These are phyloP conservation scores for Picochlorum sp. DNA, from an alignment of 139 green algal species.

Conservation along the genomic window DNA sequence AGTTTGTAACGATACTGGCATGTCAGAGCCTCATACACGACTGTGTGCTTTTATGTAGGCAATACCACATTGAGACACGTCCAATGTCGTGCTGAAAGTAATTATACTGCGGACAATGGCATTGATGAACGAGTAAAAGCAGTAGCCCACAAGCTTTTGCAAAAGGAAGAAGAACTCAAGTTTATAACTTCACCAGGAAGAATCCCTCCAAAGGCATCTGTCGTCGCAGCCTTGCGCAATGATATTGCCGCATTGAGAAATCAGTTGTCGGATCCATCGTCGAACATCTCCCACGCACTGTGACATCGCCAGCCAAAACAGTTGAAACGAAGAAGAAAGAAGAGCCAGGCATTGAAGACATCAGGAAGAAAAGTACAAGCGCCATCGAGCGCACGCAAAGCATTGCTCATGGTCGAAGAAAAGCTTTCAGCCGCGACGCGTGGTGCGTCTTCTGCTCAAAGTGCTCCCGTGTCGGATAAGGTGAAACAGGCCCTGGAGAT, in stretches of 20 bases:
- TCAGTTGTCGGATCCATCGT: neutral
- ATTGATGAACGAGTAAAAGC: neutral
- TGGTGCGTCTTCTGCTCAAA: neutral
- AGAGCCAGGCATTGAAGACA: neutral
- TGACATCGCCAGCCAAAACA: too few relatives aligned
- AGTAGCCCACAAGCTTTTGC: neutral
- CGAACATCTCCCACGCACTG: too few relatives aligned
- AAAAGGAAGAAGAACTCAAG: constrained; percentile 12
- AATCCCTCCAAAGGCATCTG: constrained; percentile 1
- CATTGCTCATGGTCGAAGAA: constrained; percentile 3
- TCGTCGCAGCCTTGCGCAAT: constrained; percentile 6
- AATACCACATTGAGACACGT: too few relatives aligned
- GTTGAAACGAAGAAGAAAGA: too few relatives aligned
- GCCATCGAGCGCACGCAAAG: neutral
- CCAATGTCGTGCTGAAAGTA: neutral
- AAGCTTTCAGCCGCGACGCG: constrained; percentile 1
- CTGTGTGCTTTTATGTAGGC: too few relatives aligned
- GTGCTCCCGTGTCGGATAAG: neutral
- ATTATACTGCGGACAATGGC: too few relatives aligned
- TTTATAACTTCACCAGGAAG: neutral
- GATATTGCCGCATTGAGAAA: constrained; percentile 4
- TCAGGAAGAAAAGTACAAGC: neutral
- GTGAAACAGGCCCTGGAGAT: neutral
- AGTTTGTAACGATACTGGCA: too few relatives aligned
- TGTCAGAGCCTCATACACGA: too few relatives aligned